These are phyloP conservation scores for Leishmania tropica DNA, from an alignment of 208 protist species.

Conservation along the genomic window DNA sequence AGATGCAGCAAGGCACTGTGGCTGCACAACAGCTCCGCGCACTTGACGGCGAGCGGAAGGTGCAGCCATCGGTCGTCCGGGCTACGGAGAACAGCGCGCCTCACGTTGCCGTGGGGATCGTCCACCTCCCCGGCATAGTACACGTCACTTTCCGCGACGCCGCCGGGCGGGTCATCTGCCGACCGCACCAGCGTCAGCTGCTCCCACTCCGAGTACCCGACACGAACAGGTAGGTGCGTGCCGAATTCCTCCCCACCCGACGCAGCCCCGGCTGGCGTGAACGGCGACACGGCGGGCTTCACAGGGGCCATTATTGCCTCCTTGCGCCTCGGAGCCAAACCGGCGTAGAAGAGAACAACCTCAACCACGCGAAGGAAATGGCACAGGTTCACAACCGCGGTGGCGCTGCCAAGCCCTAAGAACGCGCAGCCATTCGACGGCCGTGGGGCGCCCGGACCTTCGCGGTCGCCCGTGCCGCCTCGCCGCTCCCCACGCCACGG, in stretches of 20 bases:
- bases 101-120: constrained; percentile 29
- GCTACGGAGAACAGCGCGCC: constrained; percentile 31
- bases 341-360: constrained; percentile 76
- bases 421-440: background rate
- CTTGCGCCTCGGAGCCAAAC: constrained; percentile 2
- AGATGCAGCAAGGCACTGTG: constrained; percentile 59
- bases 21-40: constrained; percentile 59
- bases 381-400: constrained; percentile 53
- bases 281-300: constrained; percentile 2
- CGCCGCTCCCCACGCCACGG: constrained; percentile 2
- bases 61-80: constrained; percentile 86
- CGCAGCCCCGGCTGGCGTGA: background rate
- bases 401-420: constrained; percentile 41
- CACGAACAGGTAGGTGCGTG: constrained; percentile 3
- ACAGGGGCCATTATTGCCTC: background rate
- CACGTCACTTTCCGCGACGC: background rate
- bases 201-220: constrained; percentile 60
- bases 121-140: constrained; percentile 22
- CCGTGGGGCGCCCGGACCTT: constrained; percentile 1
- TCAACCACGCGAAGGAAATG: constrained; percentile 64
- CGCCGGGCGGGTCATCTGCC: background rate
- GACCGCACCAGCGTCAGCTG: constrained; percentile 37
- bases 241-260: constrained; percentile 5
- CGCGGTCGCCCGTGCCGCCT: background rate
- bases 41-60: constrained; percentile 63